These are phyloP conservation scores for Aquilaria agallochum DNA, from an alignment of 441 rosid species.

Conservation along the genomic window DNA sequence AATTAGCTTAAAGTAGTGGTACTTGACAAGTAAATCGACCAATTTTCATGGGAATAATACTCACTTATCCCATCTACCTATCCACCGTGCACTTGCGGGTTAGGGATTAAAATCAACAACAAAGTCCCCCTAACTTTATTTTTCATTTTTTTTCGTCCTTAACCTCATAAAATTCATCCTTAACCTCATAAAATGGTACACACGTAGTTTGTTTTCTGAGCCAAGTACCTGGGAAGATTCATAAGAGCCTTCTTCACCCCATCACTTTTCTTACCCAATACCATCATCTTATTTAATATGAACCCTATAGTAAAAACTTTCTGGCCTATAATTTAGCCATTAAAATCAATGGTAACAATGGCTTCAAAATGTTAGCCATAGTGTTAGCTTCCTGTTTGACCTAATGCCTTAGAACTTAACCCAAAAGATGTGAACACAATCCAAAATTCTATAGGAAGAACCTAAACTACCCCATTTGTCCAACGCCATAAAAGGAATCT, in stretches of 20 bases:
- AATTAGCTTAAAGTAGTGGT: no score
- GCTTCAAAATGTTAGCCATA: slow-evolving; percentile 65
- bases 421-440: slow-evolving; percentile 51
- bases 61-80: no score
- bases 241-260: slow-evolving; percentile 51
- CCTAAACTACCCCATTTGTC: slow-evolving; percentile 28
- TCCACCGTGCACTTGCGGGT: no score
- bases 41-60: no score
- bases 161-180: no score
- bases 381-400: slow-evolving; percentile 62
- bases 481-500: slow-evolving; percentile 45
- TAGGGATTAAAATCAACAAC: no score
- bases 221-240: slow-evolving; percentile 66
- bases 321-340: slow-evolving; percentile 61
- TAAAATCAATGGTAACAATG: slow-evolving; percentile 56
- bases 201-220: slow-evolving; percentile 38
- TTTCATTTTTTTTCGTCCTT: no score
- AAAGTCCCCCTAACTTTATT: no score
- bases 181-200: no score
- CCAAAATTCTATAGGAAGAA: slow-evolving; percentile 34
- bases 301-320: slow-evolving; percentile 55
- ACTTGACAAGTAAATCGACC: no score
- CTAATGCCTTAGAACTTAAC: slow-evolving; percentile 46
- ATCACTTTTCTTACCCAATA: slow-evolving; percentile 28
- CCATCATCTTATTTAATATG: slow-evolving; percentile 36